Evolutionary conservation across 257 asterid genomes (phyloP).

Genomic region (Agastache rugosa): DNA sequence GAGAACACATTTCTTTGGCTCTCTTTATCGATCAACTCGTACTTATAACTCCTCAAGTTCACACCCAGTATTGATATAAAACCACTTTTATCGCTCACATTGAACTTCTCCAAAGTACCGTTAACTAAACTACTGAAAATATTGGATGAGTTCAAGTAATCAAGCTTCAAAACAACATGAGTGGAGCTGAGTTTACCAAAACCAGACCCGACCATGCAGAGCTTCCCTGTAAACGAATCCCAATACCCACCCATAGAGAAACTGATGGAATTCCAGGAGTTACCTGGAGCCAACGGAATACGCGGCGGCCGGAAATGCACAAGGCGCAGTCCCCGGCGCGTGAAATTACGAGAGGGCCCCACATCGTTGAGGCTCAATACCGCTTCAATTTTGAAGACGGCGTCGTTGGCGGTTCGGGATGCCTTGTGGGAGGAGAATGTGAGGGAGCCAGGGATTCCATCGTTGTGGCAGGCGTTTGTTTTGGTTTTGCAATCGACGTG

Average conservation of each 20-base stretch:
- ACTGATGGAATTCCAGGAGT: slow-evolving; percentile 29
- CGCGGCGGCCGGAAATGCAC: slow-evolving; percentile 72
- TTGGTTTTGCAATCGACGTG: slow-evolving; percentile 41
- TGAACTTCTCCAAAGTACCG: slow-evolving; percentile 62
- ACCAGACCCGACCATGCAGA: slow-evolving; percentile 87
- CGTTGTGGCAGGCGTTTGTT: slow-evolving; percentile 32
- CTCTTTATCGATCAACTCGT: slow-evolving; percentile 72
- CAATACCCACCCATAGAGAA: slow-evolving; percentile 67
- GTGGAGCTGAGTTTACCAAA: slow-evolving; percentile 39
- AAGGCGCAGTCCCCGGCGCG: slow-evolving; percentile 69
- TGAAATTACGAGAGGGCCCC: slow-evolving; percentile 43
- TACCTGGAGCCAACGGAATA: slow-evolving; percentile 52
- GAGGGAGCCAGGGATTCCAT: slow-evolving; percentile 42
- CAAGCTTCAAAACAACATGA: slow-evolving; percentile 73
- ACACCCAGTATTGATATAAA: slow-evolving; percentile 59
- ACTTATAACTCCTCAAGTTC: slow-evolving; percentile 67
- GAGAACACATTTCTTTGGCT: slow-evolving; percentile 50
- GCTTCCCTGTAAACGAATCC: slow-evolving; percentile 76
- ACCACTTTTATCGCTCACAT: slow-evolving; percentile 32
- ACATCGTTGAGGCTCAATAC: slow-evolving; percentile 37
- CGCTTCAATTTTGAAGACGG: slow-evolving; percentile 64
- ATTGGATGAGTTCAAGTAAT: slow-evolving; percentile 67
- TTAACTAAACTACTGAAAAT: slow-evolving; percentile 71
- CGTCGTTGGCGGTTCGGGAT: slow-evolving; percentile 55
- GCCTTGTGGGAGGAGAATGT: slow-evolving; percentile 46